Evolutionary conservation across 2,329 filamentous ascomycete species (phyloP).

Genomic region (Huntiella savannae): DNA sequence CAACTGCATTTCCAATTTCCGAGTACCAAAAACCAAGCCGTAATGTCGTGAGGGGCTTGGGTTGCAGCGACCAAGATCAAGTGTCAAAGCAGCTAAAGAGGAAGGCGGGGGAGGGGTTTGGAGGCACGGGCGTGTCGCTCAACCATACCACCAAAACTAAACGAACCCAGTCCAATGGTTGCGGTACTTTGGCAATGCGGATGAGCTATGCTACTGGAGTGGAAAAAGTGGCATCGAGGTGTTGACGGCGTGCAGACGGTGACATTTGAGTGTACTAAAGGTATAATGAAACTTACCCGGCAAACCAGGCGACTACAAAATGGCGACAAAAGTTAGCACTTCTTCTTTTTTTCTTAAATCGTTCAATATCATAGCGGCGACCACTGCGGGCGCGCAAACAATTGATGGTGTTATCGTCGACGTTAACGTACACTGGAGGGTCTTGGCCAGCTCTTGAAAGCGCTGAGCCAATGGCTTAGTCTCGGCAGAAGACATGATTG

Average conservation of each 20-base stretch:
- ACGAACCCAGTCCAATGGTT: background rate
- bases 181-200: background rate
- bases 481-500: slow-evolving; percentile 34
- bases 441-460: slow-evolving; percentile 62
- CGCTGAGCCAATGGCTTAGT: slow-evolving; percentile 54
- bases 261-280: slow-evolving; percentile 5
- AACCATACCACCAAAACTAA: background rate
- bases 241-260: too few species aligned
- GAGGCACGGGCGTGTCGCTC: background rate
- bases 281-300: slow-evolving; percentile 41
- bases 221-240: too few species aligned
- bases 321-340: slow-evolving; percentile 19
- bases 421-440: slow-evolving; percentile 62
- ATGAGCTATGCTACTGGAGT: too few species aligned
- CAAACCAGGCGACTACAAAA: slow-evolving; percentile 53
- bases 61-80: too few species aligned
- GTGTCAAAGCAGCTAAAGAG: background rate
- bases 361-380: background rate
- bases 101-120: slow-evolving; percentile 1
- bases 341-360: background rate
- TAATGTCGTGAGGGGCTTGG: too few species aligned
- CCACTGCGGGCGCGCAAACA: background rate
- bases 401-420: background rate
- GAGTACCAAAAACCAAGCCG: too few species aligned
- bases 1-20: too few species aligned